Percentiles rank a stretch among this genome's conserved stretches.
These are phyloP conservation scores for Neurospora terricola DNA, from an alignment of 495 filamentous ascomycete genomes.

Conservation along the genomic window DNA sequence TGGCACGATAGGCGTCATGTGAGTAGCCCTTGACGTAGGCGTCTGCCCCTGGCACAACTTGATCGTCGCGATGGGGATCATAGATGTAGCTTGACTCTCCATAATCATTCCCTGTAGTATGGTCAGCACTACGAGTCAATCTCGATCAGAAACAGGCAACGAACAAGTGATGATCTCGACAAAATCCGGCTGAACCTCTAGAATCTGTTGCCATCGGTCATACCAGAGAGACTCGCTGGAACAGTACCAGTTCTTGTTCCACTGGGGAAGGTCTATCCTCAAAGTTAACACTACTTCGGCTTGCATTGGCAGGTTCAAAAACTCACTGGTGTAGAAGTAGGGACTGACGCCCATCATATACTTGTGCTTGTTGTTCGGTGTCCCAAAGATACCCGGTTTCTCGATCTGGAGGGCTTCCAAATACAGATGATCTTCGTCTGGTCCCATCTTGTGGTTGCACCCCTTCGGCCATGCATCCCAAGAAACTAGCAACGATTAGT, in stretches of 20 bases:
- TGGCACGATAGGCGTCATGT: constrained; percentile 31
- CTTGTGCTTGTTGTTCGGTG: constrained; percentile 8
- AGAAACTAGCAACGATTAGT: constrained; percentile 27
- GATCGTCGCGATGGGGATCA: constrained; percentile 33
- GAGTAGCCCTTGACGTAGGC: constrained; percentile 36
- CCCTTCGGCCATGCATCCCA: constrained; percentile 68
- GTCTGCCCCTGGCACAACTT: constrained; percentile 41
- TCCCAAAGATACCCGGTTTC: constrained; percentile 4
- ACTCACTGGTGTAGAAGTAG: constrained; percentile 55
- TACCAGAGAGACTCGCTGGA: constrained; percentile 64
- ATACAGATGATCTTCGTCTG: constrained; percentile 45
- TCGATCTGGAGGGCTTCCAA: constrained; percentile 40
- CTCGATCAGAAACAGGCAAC: neutral
- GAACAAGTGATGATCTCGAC: constrained; percentile 47
- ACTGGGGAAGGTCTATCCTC: constrained; percentile 51
- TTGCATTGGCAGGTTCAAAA: neutral
- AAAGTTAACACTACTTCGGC: neutral
- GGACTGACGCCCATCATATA: constrained; percentile 77
- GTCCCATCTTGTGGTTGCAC: constrained; percentile 43
- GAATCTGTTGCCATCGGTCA: constrained; percentile 59
- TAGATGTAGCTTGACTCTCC: constrained; percentile 71
- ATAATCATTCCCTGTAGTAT: constrained; percentile 60
- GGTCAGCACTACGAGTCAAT: neutral
- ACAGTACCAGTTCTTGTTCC: constrained; percentile 66
- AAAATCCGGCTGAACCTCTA: constrained; percentile 53